phyloP scores from a whole-genome alignment of 116 monocot species.

The Zostera marina region DNA sequence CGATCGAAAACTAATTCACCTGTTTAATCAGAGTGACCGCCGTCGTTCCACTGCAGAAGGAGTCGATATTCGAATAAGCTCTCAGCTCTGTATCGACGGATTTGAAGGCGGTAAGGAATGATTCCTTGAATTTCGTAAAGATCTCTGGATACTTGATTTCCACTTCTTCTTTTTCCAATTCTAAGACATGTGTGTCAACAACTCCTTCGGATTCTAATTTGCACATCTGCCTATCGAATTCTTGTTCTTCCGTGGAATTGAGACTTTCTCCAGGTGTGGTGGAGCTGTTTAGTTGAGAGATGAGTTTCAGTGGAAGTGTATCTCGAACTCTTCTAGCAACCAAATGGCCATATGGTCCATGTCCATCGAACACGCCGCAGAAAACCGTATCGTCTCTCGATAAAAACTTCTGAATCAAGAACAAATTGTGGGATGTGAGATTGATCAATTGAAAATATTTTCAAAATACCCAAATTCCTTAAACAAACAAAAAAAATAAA shows the following conservation, averaged over 20 bases:
- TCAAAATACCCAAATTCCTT: slow-evolving; percentile 41
- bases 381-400: slow-evolving; percentile 48
- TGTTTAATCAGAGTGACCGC: slow-evolving; percentile 63
- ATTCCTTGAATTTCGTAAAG: slow-evolving; percentile 22
- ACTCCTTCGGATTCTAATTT: slow-evolving; percentile 26
- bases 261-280: slow-evolving; percentile 14
- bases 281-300: slow-evolving; percentile 22
- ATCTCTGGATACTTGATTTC: slow-evolving; percentile 27
- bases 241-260: slow-evolving; percentile 16
- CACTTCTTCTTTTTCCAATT: slow-evolving; percentile 17
- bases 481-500: not conserved
- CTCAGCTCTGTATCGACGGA: slow-evolving; percentile 61
- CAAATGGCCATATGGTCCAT: slow-evolving; percentile 78
- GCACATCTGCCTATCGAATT: slow-evolving; percentile 15
- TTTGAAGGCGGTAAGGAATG: slow-evolving; percentile 49
- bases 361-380: slow-evolving; percentile 86
- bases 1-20: slow-evolving; percentile 13
- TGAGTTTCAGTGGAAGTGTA: slow-evolving; percentile 51
- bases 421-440: too few species aligned
- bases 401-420: slow-evolving; percentile 44
- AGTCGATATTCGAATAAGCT: slow-evolving; percentile 42
- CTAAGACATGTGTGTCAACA: too few species aligned
- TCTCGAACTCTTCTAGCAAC: slow-evolving; percentile 79
- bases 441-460: too few species aligned
- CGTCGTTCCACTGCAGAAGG: slow-evolving; percentile 68